These are phyloP conservation scores for Cyathus olla DNA, from an alignment of 1,284 basidiomycete species.

Conservation along the genomic window DNA sequence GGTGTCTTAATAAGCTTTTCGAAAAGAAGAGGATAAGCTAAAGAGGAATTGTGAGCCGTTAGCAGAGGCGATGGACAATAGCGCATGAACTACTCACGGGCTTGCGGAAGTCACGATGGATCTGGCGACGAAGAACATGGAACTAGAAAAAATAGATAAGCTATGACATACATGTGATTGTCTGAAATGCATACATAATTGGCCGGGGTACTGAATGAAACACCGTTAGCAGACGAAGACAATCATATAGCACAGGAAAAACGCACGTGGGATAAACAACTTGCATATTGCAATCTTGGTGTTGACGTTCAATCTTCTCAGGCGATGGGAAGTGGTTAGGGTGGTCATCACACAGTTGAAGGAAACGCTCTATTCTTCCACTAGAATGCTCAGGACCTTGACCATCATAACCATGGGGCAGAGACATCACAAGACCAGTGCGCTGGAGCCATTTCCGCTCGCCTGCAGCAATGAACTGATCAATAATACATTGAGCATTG, in stretches of 20 bases:
- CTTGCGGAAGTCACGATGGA: conserved; percentile 97
- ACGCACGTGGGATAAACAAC: conserved; percentile 94
- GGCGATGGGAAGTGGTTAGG: conserved; percentile 91
- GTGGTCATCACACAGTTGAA: conserved; percentile 98
- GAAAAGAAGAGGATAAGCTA: conserved; percentile 96
- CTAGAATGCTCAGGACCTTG: conserved; percentile 99
- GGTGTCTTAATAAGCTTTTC: conserved; percentile 95
- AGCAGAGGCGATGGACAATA: neutral
- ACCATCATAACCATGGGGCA: conserved; percentile 99
- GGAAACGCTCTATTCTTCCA: conserved; percentile 95
- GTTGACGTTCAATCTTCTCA: conserved; percentile 94
- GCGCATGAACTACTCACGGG: conserved; percentile 63
- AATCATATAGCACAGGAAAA: neutral
- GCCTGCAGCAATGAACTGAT: conserved; percentile 98
- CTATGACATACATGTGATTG: neutral
- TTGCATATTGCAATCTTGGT: conserved; percentile 99
- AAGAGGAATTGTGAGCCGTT: conserved; percentile 1
- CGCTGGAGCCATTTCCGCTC: conserved; percentile 99
- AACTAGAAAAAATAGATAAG: conserved; percentile 60
- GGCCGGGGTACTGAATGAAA: conserved; percentile 76
- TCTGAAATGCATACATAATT: conserved; percentile 76
- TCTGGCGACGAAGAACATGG: conserved; percentile 96
- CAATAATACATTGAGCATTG: conserved; percentile 98
- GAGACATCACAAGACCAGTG: conserved; percentile 90
- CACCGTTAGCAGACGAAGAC: conserved; percentile 15